Conservation (phyloP, 176 grass and related monocot species). For the Paspalum notatum region DNA sequence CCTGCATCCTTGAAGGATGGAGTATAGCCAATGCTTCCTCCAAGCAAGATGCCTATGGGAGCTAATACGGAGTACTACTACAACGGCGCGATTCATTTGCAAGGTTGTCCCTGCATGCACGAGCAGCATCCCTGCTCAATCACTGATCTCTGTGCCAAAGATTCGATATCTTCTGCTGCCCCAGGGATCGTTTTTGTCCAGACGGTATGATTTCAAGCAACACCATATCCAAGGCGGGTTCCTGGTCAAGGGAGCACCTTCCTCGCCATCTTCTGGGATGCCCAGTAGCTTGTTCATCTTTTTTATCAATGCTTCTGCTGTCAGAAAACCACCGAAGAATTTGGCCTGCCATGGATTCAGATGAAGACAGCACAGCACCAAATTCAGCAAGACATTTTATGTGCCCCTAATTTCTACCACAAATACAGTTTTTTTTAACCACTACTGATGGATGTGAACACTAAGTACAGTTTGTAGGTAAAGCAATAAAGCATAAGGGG, state of each 20-base stretch:
- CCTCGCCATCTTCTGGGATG: conserved; percentile 42
- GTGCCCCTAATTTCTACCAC: background rate
- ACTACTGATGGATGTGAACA: background rate
- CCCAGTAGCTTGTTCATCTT: conserved; percentile 82
- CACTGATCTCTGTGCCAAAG: conserved; percentile 52
- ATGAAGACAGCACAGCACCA: conserved; percentile 5
- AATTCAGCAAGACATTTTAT: conserved; percentile 24
- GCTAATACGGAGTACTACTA: background rate
- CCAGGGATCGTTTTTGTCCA: conserved; percentile 56
- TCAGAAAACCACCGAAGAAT: conserved; percentile 69
- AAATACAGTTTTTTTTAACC: background rate
- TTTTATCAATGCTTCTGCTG: conserved; percentile 32
- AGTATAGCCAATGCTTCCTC: background rate
- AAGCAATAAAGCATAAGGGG: background rate
- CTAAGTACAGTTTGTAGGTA: background rate
- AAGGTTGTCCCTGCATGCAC: background rate
- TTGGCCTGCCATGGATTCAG: conserved; percentile 53
- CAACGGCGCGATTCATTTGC: background rate
- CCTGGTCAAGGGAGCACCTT: conserved; percentile 31
- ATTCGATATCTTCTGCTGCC: conserved; percentile 65
- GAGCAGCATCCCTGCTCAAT: conserved; percentile 26
- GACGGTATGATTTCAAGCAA: conserved; percentile 64
- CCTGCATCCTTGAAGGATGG: background rate
- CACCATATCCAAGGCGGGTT: conserved; percentile 86
- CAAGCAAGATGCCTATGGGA: background rate